Percentiles rank a stretch among this genome's conserved stretches.
Evolutionary conservation across 2,329 filamentous ascomycete species (phyloP).

Genomic region (Exophiala spinifera): DNA sequence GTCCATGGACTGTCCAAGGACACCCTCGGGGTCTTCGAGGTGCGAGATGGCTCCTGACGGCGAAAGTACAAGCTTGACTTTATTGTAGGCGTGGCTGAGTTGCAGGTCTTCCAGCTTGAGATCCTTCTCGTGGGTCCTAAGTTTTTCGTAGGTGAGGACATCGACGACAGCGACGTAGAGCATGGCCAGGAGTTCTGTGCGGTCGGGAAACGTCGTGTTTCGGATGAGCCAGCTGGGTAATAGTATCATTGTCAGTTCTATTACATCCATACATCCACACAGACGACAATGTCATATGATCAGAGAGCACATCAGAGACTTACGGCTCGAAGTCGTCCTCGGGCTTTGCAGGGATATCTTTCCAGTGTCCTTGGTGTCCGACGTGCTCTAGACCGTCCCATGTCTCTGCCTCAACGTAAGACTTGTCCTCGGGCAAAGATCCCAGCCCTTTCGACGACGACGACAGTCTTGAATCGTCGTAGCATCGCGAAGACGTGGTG

Average conservation of each 20-base stretch:
- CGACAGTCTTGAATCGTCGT: not conserved
- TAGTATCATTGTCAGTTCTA: slow-evolving; percentile 39
- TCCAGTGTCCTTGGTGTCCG: slow-evolving; percentile 48
- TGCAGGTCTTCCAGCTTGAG: not conserved
- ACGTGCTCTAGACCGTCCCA: slow-evolving; percentile 56
- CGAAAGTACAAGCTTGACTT: slow-evolving; percentile 10
- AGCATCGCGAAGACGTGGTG: not conserved
- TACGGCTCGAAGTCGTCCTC: slow-evolving; percentile 44
- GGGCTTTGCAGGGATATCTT: slow-evolving; percentile 35
- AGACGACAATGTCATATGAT: no score
- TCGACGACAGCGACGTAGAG: slow-evolving; percentile 18
- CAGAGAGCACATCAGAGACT: slow-evolving; percentile 20
- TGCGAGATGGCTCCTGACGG: slow-evolving; percentile 10
- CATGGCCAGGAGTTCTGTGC: slow-evolving; percentile 27
- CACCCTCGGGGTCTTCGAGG: slow-evolving; percentile 7
- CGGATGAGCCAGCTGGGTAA: slow-evolving; percentile 42
- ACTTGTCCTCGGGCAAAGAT: not conserved
- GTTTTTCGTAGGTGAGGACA: slow-evolving; percentile 5
- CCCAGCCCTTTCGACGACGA: not conserved
- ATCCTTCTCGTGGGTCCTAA: not conserved
- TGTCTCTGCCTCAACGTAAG: slow-evolving; percentile 29
- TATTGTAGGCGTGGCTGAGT: not conserved
- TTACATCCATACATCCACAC: slow-evolving; percentile 20
- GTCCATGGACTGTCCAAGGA: not conserved
- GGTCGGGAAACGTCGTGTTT: slow-evolving; percentile 20